phyloP scores from a whole-genome alignment of 106 monocot species.

The Platanthera guangdongensis region DNA sequence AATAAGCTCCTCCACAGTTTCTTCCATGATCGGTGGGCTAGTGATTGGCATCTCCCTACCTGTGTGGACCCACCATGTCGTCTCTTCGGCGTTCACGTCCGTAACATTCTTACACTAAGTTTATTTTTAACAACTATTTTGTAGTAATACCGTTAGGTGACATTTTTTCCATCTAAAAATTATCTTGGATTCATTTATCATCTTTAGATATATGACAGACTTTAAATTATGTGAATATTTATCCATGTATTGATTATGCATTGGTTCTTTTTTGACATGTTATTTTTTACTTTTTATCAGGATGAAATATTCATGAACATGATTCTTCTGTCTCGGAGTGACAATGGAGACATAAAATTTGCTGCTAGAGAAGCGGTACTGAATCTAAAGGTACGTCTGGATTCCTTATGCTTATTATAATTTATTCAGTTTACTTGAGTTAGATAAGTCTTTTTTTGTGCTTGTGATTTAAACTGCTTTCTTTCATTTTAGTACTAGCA shows the following conservation, averaged over 20 bases:
- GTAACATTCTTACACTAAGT: too few species aligned
- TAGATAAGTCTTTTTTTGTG: background rate
- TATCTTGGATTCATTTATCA: too few species aligned
- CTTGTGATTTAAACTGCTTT: constrained; percentile 1
- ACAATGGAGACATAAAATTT: constrained; percentile 43
- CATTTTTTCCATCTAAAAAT: too few species aligned
- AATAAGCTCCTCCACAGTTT: too few species aligned
- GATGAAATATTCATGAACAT: constrained; percentile 53
- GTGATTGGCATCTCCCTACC: too few species aligned
- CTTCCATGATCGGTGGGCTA: too few species aligned
- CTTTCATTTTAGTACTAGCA: background rate
- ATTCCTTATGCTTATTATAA: background rate
- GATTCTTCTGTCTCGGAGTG: constrained; percentile 41
- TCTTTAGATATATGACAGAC: too few species aligned
- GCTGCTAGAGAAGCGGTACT: constrained; percentile 56
- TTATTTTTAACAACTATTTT: too few species aligned
- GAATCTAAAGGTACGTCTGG: constrained; percentile 37
- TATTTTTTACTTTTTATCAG: constrained; percentile 26
- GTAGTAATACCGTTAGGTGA: too few species aligned
- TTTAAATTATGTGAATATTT: too few species aligned
- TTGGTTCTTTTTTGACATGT: constrained; percentile 4
- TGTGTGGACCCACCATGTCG: too few species aligned
- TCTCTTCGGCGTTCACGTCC: too few species aligned
- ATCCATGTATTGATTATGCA: background rate
- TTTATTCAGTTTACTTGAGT: background rate